Evolutionary conservation across 495 filamentous ascomycete species (phyloP), one percentile per base, ranked within the genome.

Genomic region (Sabuloglossum arenarium): DNA sequence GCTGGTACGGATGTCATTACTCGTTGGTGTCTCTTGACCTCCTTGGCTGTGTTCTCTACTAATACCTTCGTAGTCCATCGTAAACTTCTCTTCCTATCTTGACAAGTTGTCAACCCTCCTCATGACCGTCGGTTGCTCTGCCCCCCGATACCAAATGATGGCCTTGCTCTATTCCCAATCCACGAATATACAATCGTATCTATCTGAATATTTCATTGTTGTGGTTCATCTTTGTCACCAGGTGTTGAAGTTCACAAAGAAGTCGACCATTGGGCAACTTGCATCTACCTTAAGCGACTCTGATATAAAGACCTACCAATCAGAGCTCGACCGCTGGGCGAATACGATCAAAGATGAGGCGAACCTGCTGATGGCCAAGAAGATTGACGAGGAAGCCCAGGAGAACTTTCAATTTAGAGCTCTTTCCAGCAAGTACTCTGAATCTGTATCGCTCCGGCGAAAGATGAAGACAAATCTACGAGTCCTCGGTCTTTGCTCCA

Each of bases 151-250:
- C 56, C 61, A 72, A 60, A 59, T 28, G n/a, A 64, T 73, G 56
- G 64, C 65, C 16, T 46, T 69, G 51, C 62, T 74, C 16, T 72
- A 71, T 62, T 66, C 68, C 0, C 65, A 56, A 58, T 72, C 68
- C 11, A 64, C 61, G 49, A 59, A 55, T 30, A 58, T 73, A 28
- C 70, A 70, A 59, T 65, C 64, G 30, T 37, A 63, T 25, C 59
- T 73, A 37, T 69, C 47, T 53, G 69, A 73, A 61, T 73, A 73
- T 57, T 72, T 69, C 53, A 68, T 70, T 54, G 61, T 69, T 5
- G 63, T 73, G 23, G 68, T 73, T 49, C 46, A 59, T 32, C 62
- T 73, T 25, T 74, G 69, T 53, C 66, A 68, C 54, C 57, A 67
- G 23, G 50, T 70, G 3, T 60, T 71, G 11, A 64, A 65, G 25